Conservation (phyloP, 2,329 filamentous ascomycete genomes). For the Penicillium freii region DNA sequence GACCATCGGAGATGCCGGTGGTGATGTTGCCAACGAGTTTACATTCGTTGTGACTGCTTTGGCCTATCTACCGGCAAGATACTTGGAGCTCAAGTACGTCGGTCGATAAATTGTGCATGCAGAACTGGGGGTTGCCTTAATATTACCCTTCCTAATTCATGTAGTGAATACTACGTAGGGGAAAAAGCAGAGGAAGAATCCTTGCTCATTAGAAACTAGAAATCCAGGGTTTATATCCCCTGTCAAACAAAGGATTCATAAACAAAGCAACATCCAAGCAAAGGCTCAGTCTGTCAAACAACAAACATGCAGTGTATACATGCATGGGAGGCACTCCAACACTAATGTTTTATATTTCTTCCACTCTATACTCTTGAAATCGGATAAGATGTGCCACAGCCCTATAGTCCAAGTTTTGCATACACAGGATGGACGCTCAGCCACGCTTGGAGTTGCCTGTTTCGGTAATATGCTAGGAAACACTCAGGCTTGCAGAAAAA, state of each 20-base stretch:
- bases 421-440: not conserved
- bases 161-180: no score
- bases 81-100: not conserved
- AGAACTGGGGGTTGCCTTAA: not conserved
- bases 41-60: not conserved
- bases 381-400: not conserved
- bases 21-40: not conserved
- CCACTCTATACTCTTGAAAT: not conserved
- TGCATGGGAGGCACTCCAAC: no score
- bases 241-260: no score
- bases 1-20: not conserved
- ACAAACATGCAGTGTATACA: no score
- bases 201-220: no score
- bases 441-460: not conserved
- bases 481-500: not conserved
- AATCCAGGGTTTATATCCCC: no score
- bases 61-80: not conserved
- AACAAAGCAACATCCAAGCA: no score
- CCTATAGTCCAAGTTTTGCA: not conserved
- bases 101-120: not conserved
- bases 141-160: not conserved
- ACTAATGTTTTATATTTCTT: not conserved
- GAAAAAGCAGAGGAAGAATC: no score
- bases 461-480: not conserved
- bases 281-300: no score